A percentile compares a stretch with the other conserved stretches of the same genome.
Conservation (phyloP, 2,329 filamentous ascomycete genomes). For the Xylariaceae sp. region DNA sequence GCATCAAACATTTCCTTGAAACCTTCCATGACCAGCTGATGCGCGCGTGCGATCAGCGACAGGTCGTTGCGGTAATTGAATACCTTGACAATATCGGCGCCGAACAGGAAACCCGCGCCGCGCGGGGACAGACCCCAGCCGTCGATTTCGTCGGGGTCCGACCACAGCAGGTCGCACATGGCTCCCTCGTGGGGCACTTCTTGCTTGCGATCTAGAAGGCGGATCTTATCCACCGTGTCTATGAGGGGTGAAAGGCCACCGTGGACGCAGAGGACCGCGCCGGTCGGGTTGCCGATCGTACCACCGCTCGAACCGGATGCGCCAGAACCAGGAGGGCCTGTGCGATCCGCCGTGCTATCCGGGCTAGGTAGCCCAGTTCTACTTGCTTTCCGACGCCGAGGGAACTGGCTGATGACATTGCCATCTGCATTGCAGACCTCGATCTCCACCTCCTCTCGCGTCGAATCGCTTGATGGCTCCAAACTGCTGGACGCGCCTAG, state of each 20-base stretch:
- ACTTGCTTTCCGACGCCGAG: slow-evolving; percentile 34
- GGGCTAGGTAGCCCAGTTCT: slow-evolving; percentile 27
- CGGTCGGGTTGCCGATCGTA: slow-evolving; percentile 62
- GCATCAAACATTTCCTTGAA: slow-evolving; percentile 99
- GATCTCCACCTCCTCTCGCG: slow-evolving; percentile 67
- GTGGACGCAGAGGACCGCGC: slow-evolving; percentile 91
- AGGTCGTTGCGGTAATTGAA: slow-evolving; percentile 96
- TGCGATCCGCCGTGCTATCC: slow-evolving; percentile 43
- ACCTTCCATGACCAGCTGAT: slow-evolving; percentile 98
- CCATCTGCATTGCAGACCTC: slow-evolving; percentile 86
- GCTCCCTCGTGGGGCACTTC: slow-evolving; percentile 97
- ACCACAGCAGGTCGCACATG: slow-evolving; percentile 98
- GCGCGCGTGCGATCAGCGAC: slow-evolving; percentile 84
- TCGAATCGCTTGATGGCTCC: slow-evolving; percentile 43
- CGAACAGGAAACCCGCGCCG: slow-evolving; percentile 92
- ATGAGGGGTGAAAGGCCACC: slow-evolving; percentile 88
- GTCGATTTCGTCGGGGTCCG: slow-evolving; percentile 95
- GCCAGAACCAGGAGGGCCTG: slow-evolving; percentile 73
- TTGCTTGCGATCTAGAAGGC: slow-evolving; percentile 90
- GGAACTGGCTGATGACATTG: slow-evolving; percentile 68
- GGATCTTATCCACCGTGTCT: slow-evolving; percentile 91
- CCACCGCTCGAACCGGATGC: slow-evolving; percentile 65
- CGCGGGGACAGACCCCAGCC: slow-evolving; percentile 93
- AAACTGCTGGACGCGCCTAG: slow-evolving; percentile 74
- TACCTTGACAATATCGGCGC: slow-evolving; percentile 87